A percentile compares a stretch with the other conserved stretches of the same genome.
phyloP scores from a whole-genome alignment of 208 protist genomes.

The Leptomonas seymouri region DNA sequence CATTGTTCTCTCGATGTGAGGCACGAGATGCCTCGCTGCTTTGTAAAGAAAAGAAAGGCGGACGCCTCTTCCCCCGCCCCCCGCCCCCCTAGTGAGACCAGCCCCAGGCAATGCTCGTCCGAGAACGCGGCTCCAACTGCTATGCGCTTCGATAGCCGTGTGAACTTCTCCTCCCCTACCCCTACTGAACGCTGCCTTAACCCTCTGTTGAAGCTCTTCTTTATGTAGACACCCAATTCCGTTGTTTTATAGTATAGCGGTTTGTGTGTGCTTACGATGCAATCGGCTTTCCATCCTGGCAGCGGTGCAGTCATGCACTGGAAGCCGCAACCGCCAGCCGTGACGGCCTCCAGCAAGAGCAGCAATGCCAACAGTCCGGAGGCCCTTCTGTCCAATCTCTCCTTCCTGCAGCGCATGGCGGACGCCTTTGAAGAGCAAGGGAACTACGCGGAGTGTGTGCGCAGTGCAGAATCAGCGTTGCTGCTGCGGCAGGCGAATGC shows the following conservation, averaged over 20 bases:
- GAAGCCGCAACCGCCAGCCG: background rate
- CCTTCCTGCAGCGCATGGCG: slow-evolving; percentile 70
- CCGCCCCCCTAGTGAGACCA: too few relatives aligned
- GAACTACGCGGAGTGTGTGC: slow-evolving; percentile 76
- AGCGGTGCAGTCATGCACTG: slow-evolving; percentile 10
- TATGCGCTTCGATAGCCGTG: too few relatives aligned
- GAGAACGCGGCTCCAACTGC: too few relatives aligned
- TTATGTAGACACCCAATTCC: background rate
- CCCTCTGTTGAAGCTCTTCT: background rate
- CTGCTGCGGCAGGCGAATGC: slow-evolving; percentile 56
- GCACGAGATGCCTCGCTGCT: too few relatives aligned
- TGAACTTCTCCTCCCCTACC: background rate
- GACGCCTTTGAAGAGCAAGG: slow-evolving; percentile 62
- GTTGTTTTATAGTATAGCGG: background rate
- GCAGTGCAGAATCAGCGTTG: slow-evolving; percentile 75
- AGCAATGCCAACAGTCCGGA: slow-evolving; percentile 8
- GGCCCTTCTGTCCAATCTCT: slow-evolving; percentile 36
- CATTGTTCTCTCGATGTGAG: too few relatives aligned
- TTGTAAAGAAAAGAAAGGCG: too few relatives aligned
- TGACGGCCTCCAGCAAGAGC: background rate
- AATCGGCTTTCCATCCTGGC: background rate
- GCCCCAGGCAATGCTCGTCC: too few relatives aligned
- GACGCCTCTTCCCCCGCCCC: too few relatives aligned
- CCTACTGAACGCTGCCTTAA: background rate
- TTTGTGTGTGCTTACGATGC: slow-evolving; percentile 7